phyloP scores from a whole-genome alignment of 257 asterid genomes.

The Rauvolfia tetraphylla region DNA sequence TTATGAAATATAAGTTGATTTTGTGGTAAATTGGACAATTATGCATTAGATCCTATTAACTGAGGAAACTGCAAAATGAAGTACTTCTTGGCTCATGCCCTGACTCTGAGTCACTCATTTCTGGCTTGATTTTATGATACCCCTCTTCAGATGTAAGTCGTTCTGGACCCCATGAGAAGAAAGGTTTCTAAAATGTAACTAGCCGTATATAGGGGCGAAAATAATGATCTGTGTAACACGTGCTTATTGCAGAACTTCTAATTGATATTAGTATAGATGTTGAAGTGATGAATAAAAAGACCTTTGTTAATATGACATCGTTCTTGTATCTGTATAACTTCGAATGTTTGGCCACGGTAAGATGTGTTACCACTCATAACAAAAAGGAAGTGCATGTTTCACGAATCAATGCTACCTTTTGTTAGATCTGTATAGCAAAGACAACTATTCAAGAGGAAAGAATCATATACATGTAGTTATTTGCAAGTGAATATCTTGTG shows the following conservation, averaged over 20 bases:
- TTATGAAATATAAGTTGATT: not conserved
- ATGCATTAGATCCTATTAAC: not conserved
- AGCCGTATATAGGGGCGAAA: not conserved
- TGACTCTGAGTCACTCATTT: not conserved
- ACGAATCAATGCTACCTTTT: no score
- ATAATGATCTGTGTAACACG: not conserved
- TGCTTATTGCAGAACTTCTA: not conserved
- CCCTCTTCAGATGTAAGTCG: not conserved
- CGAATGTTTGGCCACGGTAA: no score
- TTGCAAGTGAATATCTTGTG: no score
- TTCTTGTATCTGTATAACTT: not conserved
- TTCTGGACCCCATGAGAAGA: no score
- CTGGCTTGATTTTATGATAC: not conserved
- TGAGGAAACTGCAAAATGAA: not conserved
- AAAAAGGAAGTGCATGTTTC: not conserved
- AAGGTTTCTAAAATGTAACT: no score
- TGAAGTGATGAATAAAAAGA: not conserved
- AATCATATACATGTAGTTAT: not conserved
- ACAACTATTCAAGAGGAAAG: not conserved
- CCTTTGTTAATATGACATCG: not conserved
- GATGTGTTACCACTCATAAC: not conserved
- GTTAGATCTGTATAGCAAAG: not conserved
- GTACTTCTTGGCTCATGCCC: not conserved
- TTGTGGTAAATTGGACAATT: not conserved
- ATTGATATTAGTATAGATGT: no score